Conservation (phyloP, 129 eudicot species). For the sunflower (Helianthus annuus) region DNA sequence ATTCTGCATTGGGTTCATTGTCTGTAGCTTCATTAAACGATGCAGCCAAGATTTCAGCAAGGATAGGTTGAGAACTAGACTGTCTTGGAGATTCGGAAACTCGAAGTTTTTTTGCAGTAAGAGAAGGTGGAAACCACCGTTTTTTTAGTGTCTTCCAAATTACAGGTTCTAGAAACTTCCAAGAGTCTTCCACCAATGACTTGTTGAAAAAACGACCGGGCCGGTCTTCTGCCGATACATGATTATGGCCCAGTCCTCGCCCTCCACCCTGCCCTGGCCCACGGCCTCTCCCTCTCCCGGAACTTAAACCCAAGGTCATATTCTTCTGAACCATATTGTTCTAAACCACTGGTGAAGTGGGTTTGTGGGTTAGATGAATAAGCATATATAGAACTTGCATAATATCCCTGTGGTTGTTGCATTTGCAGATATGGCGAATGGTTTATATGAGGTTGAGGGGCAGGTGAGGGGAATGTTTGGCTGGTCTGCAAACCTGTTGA, state of each 20-base stretch:
- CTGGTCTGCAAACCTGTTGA: too few species aligned
- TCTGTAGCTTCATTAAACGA: conserved; percentile 49
- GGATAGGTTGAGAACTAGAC: conserved; percentile 52
- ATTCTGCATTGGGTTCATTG: conserved; percentile 19
- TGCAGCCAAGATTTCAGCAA: conserved; percentile 77
- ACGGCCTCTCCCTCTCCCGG: conserved; percentile 52
- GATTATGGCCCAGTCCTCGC: conserved; percentile 40
- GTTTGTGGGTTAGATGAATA: conserved; percentile 42
- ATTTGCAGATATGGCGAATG: too few species aligned
- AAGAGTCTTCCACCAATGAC: conserved; percentile 92
- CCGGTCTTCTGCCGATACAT: conserved; percentile 55
- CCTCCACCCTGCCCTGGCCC: conserved; percentile 54
- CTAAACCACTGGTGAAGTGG: conserved; percentile 20
- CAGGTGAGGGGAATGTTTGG: too few species aligned
- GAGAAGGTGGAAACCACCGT: conserved; percentile 50
- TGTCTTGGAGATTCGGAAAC: conserved; percentile 36
- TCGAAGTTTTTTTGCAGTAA: conserved; percentile 46
- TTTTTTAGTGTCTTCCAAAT: conserved; percentile 46
- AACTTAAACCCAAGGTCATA: conserved; percentile 26
- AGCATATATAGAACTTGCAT: conserved; percentile 24
- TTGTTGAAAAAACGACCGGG: conserved; percentile 55
- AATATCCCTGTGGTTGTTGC: too few species aligned
- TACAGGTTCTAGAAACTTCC: conserved; percentile 66
- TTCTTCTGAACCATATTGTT: conserved; percentile 26
- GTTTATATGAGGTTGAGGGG: too few species aligned